These are phyloP conservation scores for Suillus cothurnatus DNA, from an alignment of 768 basidiomycete species.

Conservation along the genomic window DNA sequence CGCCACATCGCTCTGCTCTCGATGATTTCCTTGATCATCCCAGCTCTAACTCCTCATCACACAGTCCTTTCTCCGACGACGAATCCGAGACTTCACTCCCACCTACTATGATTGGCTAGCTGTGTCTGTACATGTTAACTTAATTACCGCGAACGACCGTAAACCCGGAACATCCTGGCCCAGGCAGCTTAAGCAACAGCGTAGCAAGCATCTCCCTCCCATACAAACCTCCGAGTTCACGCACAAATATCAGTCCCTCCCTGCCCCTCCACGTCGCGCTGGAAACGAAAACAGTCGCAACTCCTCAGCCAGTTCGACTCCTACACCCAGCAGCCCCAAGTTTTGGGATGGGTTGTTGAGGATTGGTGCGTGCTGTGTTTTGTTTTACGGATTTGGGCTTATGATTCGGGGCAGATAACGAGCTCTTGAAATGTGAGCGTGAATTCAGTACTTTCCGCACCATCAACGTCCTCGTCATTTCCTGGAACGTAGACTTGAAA, in stretches of 20 bases:
- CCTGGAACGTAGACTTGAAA: conserved; percentile 99
- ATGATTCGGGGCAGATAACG: conserved; percentile 56
- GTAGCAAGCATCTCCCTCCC: conserved; percentile 12
- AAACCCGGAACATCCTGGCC: conserved; percentile 14
- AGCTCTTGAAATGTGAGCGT: conserved; percentile 72
- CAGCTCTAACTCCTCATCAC: conserved; percentile 26
- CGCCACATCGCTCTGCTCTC: conserved; percentile 15
- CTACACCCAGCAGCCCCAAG: conserved; percentile 32
- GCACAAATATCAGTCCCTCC: conserved; percentile 22
- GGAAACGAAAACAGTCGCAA: conserved; percentile 8
- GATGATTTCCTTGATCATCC: conserved; percentile 23
- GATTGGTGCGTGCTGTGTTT: conserved; percentile 58
- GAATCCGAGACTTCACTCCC: conserved; percentile 27
- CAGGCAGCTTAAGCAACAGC: conserved; percentile 24
- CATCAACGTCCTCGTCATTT: conserved; percentile 75
- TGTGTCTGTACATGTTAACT: no score
- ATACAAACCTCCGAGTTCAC: conserved; percentile 25
- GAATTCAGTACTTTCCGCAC: conserved; percentile 81
- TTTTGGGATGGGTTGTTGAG: conserved; percentile 92
- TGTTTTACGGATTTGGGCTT: not conserved
- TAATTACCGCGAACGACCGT: conserved; percentile 13
- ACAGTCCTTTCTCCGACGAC: conserved; percentile 34
- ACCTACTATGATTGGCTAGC: no score
- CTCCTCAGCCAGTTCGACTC: conserved; percentile 9
- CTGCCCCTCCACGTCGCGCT: conserved; percentile 22